Conservation (phyloP, 163 green algal species). For the Coccomyxa subellipsoidea region DNA sequence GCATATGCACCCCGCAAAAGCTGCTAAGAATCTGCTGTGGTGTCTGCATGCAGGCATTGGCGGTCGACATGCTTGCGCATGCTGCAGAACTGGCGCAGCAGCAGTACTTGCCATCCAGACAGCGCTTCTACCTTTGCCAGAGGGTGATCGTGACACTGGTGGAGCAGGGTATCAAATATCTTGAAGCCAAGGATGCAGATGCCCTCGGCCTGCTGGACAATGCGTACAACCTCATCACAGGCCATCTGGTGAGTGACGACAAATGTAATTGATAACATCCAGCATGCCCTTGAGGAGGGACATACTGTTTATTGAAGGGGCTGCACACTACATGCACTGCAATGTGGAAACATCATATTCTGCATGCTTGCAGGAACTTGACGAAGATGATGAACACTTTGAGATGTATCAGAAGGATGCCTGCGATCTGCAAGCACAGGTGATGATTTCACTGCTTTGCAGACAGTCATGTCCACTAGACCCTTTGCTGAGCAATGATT, state of each 20-base stretch:
- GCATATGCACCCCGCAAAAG: not conserved
- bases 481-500: no score
- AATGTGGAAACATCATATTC: not conserved
- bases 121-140: conserved; percentile 8
- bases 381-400: conserved; percentile 18
- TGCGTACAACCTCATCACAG: conserved; percentile 11
- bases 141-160: not conserved
- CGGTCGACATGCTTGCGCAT: conserved; percentile 3
- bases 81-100: conserved; percentile 11
- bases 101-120: not conserved
- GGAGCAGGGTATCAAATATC: not conserved
- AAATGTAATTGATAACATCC: no score
- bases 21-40: not conserved
- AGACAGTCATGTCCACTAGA: not conserved
- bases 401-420: not conserved
- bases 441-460: conserved; percentile 2
- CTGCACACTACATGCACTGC: not conserved
- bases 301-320: not conserved
- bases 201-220: conserved; percentile 16
- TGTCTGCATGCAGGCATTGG: conserved; percentile 16
- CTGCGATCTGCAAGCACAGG: conserved; percentile 12
- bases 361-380: not conserved
- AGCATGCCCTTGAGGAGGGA: not conserved
- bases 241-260: no score
- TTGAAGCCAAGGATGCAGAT: conserved; percentile 10